phyloP scores from a whole-genome alignment of 1,284 basidiomycete species.

The Cutaneotrichosporon daszewskae region DNA sequence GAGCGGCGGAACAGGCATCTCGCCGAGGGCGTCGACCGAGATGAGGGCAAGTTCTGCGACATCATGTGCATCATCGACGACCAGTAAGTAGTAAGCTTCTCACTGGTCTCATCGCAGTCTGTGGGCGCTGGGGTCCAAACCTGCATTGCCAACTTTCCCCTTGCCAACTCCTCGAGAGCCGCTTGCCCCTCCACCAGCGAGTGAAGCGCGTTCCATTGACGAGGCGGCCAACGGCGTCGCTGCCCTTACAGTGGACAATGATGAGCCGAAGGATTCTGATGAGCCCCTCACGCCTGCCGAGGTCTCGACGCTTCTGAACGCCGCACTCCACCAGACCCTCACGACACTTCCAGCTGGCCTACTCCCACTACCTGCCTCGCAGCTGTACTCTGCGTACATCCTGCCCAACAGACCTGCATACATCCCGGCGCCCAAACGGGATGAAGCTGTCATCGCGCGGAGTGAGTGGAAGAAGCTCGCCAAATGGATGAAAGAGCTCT shows the following conservation, averaged over 20 bases:
- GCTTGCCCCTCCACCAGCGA: constrained; percentile 19
- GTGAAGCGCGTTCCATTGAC: constrained; percentile 51
- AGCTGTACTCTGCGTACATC: constrained; percentile 68
- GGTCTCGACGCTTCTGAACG: constrained; percentile 55
- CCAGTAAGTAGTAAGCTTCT: constrained; percentile 29
- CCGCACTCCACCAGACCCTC: constrained; percentile 61
- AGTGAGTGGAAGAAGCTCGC: constrained; percentile 68
- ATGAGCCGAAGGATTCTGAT: background rate
- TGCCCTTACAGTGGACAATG: background rate
- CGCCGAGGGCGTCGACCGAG: constrained; percentile 27
- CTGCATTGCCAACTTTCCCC: constrained; percentile 20
- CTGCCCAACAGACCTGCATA: constrained; percentile 68
- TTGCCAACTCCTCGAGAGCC: constrained; percentile 27
- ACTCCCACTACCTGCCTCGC: constrained; percentile 70
- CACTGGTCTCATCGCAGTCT: constrained; percentile 26
- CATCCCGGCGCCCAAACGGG: constrained; percentile 58
- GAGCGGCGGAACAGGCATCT: constrained; percentile 23
- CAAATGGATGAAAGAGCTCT: constrained; percentile 66
- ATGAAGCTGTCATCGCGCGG: constrained; percentile 50
- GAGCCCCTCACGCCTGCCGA: constrained; percentile 50
- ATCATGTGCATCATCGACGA: constrained; percentile 43
- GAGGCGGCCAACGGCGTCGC: constrained; percentile 50
- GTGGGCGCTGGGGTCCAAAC: constrained; percentile 41
- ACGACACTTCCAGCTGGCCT: constrained; percentile 52
- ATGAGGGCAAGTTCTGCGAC: constrained; percentile 44